Evolutionary conservation across 345 rosid genomes (phyloP).

Genomic region (Clarkia xantiana): DNA sequence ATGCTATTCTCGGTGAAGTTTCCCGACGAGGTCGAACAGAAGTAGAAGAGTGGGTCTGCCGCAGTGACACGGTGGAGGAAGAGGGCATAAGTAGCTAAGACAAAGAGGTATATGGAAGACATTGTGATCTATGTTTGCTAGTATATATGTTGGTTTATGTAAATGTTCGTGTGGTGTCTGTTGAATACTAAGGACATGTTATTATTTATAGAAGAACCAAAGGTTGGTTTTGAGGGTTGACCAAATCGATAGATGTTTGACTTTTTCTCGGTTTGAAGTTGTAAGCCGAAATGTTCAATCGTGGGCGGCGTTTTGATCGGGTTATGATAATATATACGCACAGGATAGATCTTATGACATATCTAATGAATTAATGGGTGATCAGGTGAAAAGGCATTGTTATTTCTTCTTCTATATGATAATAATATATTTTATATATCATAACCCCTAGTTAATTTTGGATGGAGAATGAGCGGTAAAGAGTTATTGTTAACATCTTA

Average conservation of each 20-base stretch:
- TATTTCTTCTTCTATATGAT: no score
- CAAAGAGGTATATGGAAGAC: conserved; percentile 8
- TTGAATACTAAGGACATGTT: neutral
- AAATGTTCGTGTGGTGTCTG: neutral
- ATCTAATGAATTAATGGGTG: no score
- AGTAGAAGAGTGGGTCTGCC: conserved; percentile 22
- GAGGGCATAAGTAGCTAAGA: conserved; percentile 10
- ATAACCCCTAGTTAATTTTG: no score
- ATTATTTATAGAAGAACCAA: neutral
- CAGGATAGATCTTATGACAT: no score
- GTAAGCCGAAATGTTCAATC: neutral
- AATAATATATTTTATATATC: no score
- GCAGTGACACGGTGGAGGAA: conserved; percentile 17
- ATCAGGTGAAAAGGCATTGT: no score
- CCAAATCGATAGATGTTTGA: neutral
- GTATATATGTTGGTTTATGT: neutral
- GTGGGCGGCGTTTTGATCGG: neutral
- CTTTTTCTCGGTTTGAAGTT: conserved; percentile 4
- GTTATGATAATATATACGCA: no score
- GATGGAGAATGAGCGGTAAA: no score
- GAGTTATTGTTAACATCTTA: no score
- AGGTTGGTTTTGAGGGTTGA: neutral
- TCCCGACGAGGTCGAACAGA: conserved; percentile 20
- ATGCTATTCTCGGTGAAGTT: conserved; percentile 20
- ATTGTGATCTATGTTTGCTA: conserved; percentile 3